A percentile compares a stretch with the other conserved stretches of the same genome.
These are phyloP conservation scores for Hyaloperonospora arabidopsidis DNA, from an alignment of 352 stramenopile species.

Conservation along the genomic window DNA sequence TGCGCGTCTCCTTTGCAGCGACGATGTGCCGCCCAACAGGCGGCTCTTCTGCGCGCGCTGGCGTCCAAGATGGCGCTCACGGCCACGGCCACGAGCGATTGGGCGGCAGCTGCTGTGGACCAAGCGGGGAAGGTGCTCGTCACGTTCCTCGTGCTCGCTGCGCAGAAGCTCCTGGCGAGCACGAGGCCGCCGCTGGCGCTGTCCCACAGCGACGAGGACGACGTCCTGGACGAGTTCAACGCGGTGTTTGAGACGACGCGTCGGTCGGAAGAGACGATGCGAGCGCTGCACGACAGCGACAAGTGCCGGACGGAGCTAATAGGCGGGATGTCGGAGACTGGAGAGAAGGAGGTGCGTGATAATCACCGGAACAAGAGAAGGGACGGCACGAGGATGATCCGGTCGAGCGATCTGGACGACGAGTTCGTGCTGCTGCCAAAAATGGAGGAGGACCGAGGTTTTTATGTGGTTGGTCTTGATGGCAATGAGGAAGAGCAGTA, in stretches of 20 bases:
- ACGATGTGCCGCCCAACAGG: constrained; percentile 23
- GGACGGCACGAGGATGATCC: constrained; percentile 29
- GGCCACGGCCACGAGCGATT: constrained; percentile 19
- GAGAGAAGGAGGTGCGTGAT: constrained; percentile 7
- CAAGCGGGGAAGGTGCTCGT: constrained; percentile 21
- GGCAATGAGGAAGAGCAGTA: constrained; percentile 18
- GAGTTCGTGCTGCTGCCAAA: constrained; percentile 35
- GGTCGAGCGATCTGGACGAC: constrained; percentile 33
- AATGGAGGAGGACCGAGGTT: constrained; percentile 25
- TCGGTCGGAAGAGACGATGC: constrained; percentile 12
- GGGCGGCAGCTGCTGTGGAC: constrained; percentile 11
- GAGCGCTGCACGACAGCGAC: constrained; percentile 14
- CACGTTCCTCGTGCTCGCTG: constrained; percentile 24
- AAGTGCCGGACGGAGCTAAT: constrained; percentile 9
- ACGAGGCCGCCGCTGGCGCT: constrained; percentile 10
- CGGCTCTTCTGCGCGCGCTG: constrained; percentile 20
- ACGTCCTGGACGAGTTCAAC: constrained; percentile 32
- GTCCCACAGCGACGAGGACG: constrained; percentile 10
- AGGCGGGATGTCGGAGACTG: not conserved
- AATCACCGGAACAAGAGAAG: constrained; percentile 6
- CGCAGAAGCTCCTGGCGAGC: constrained; percentile 25
- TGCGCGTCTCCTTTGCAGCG: constrained; percentile 19
- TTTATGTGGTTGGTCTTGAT: constrained; percentile 28
- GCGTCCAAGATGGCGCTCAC: constrained; percentile 22
- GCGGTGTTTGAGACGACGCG: constrained; percentile 23